These are phyloP conservation scores for Boletus nobilissimus DNA, from an alignment of 1,284 basidiomycete genomes.

Conservation along the genomic window DNA sequence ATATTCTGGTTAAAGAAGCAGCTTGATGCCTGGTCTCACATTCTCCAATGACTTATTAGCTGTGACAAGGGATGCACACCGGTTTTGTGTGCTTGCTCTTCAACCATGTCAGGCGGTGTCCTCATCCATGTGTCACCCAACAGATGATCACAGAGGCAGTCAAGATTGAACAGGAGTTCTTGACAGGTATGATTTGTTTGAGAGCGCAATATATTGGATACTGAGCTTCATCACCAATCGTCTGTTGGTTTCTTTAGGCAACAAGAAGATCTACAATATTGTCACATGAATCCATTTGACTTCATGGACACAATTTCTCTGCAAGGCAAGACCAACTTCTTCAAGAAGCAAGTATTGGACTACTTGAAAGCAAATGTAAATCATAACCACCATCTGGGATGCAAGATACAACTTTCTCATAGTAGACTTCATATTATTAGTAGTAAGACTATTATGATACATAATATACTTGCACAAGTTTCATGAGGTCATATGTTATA, in stretches of 20 bases:
- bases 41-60: slow-evolving; percentile 98
- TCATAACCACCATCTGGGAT: slow-evolving; percentile 49
- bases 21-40: slow-evolving; percentile 96
- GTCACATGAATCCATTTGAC: slow-evolving; percentile 85
- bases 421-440: no score
- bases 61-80: slow-evolving; percentile 99
- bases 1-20: slow-evolving; percentile 99
- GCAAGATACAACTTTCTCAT: no score
- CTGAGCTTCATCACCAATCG: slow-evolving; percentile 88
- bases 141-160: slow-evolving; percentile 88
- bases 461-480: no score
- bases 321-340: slow-evolving; percentile 86
- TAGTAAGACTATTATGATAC: no score
- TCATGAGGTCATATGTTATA: no score
- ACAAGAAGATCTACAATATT: slow-evolving; percentile 82
- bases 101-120: slow-evolving; percentile 81
- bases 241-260: slow-evolving; percentile 86
- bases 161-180: slow-evolving; percentile 84
- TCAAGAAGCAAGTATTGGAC: slow-evolving; percentile 91
- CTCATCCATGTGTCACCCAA: slow-evolving; percentile 83
- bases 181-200: slow-evolving; percentile 64
- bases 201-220: accelerated
- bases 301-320: slow-evolving; percentile 97
- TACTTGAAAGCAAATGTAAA: slow-evolving; percentile 85
- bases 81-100: slow-evolving; percentile 98